Base-by-base conservation (phyloP, 2,329 filamentous ascomycete genomes). In the Claviceps sp. region DNA sequence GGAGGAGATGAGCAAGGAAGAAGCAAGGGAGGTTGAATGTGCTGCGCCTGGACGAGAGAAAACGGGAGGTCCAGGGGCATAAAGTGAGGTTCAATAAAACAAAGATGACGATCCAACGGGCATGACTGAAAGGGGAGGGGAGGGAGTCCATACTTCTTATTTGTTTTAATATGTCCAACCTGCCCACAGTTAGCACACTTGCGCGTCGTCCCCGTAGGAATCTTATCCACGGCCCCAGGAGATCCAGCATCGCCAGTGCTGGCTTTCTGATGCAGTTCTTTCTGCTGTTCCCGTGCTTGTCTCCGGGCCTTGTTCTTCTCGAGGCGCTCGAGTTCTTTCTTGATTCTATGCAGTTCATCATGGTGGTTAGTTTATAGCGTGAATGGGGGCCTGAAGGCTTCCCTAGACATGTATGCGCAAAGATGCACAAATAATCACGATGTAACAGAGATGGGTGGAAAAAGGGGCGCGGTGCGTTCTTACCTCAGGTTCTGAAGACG, bases 121-220 rank as follows among this genome's bases (percentile, higher is more conserved):
- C 43, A 54, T 51, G 45, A 53, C 56, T 40, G 61, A 57, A 57
- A 62, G 58, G 53, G 62, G n/a, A 20, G 20, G 20, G 20, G 20
- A 2, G 20, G 20, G 64, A 55, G 61, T 52, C 68, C 76, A 70
- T 79, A 93, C 88, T 96, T 97, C 73, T 96, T 95, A 75, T 97
- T 97, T 47, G 91, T 97, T 71, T 96, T 96, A 75, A 98, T 98
- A 64, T 98, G 93, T 36, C 93, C 93, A 51, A 95, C 86, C 67
- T 93, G 86, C 49, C 93, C 93, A 70, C 93, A 98, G 68, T 96
- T 97, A 58, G 93, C 93, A 71, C 93, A 98, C 72, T 97, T 97
- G 61, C 94, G 79, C 37, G 85, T 85, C 52, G 88, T 94, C 55
- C 83, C 82, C 47, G 72, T 77, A 54, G 73, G 71, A 60, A 75